Percentiles rank a stretch among this genome's conserved stretches.
Conservation (phyloP, 352 stramenopile genomes). For the Globisporangium nodosum region DNA sequence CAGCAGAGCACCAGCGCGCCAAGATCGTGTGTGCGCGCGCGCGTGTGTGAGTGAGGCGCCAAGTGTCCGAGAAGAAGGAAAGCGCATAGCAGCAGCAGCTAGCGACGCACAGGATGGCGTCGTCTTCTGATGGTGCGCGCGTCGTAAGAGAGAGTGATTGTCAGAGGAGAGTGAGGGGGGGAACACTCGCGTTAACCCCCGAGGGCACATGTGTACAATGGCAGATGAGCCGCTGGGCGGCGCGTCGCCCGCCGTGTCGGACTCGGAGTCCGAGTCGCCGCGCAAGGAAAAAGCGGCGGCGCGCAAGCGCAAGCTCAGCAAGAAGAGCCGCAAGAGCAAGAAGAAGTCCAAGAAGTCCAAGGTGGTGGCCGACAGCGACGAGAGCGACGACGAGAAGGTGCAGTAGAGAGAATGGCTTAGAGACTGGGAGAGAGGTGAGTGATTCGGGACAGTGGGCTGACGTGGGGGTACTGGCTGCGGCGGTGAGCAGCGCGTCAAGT, state of each 20-base stretch:
- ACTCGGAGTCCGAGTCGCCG: slow-evolving; percentile 65
- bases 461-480: not conserved
- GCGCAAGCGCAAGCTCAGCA: slow-evolving; percentile 76
- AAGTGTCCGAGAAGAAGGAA: slow-evolving; percentile 4
- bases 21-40: not conserved
- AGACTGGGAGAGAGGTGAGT: not conserved
- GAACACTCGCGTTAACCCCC: not conserved
- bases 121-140: slow-evolving; percentile 14
- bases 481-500: slow-evolving; percentile 54
- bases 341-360: slow-evolving; percentile 68
- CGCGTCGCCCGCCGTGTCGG: slow-evolving; percentile 76
- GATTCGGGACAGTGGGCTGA: not conserved
- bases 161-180: too few species aligned
- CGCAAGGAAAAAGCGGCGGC: slow-evolving; percentile 25
- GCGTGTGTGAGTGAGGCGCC: slow-evolving; percentile 1
- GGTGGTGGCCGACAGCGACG: slow-evolving; percentile 49
- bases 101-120: slow-evolving; percentile 7
- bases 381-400: slow-evolving; percentile 63
- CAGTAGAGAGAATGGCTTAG: not conserved
- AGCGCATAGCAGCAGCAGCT: not conserved
- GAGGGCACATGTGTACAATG: not conserved
- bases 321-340: slow-evolving; percentile 32
- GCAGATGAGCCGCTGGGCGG: slow-evolving; percentile 64
- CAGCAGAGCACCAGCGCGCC: not conserved
- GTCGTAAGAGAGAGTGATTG: not conserved